Percentiles rank a stretch among this genome's conserved stretches.
phyloP scores from a whole-genome alignment of 2,329 filamentous ascomycete species.

The Endocalyx cinctus region DNA sequence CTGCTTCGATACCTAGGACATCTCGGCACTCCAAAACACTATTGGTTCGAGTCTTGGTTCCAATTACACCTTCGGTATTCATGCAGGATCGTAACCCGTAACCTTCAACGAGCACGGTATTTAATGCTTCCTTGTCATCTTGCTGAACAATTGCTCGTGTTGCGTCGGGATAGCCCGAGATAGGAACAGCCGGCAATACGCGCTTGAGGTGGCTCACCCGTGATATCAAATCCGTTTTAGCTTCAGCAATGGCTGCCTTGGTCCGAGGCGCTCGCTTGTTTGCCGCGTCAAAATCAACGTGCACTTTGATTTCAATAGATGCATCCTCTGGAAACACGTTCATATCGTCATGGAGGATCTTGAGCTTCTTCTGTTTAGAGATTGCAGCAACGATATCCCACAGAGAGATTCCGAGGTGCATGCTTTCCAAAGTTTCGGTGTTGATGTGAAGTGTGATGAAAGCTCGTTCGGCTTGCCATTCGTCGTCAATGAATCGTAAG shows the following conservation, averaged over 20 bases:
- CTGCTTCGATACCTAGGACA: constrained; percentile 92
- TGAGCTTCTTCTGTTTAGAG: constrained; percentile 75
- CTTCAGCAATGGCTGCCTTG: constrained; percentile 44
- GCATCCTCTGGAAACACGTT: constrained; percentile 48
- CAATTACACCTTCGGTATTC: constrained; percentile 87
- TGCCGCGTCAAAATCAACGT: constrained; percentile 45
- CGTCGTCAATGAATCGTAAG: constrained; percentile 77
- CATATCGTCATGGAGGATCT: constrained; percentile 64
- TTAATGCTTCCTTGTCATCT: constrained; percentile 38
- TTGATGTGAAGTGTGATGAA: constrained; percentile 82
- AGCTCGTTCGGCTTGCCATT: constrained; percentile 73
- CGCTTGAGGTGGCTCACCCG: constrained; percentile 84
- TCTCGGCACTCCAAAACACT: constrained; percentile 84
- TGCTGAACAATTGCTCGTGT: constrained; percentile 78
- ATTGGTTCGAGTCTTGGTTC: constrained; percentile 71
- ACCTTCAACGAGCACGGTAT: constrained; percentile 83
- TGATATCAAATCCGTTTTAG: constrained; percentile 62
- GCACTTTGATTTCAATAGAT: constrained; percentile 70
- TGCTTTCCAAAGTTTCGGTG: constrained; percentile 68
- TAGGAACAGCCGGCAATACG: constrained; percentile 73
- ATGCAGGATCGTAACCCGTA: constrained; percentile 88
- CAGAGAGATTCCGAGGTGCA: constrained; percentile 75
- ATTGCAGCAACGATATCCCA: constrained; percentile 74
- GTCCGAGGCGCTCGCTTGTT: constrained; percentile 43
- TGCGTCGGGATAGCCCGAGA: constrained; percentile 85